These are phyloP conservation scores for Amanita rubescens DNA, from an alignment of 768 basidiomycete genomes.

Conservation along the genomic window DNA sequence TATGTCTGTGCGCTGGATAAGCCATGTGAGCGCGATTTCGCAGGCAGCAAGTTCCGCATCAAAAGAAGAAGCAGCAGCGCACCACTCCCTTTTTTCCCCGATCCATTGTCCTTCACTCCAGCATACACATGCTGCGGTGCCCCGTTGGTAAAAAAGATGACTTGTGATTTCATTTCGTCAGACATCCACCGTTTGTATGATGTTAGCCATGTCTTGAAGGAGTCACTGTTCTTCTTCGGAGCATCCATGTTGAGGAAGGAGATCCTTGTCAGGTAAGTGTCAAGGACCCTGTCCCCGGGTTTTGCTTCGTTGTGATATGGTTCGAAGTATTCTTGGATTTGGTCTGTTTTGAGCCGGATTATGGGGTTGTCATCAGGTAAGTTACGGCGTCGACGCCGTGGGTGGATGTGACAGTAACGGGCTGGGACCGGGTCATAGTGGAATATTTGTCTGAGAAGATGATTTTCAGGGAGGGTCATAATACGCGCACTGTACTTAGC, in stretches of 20 bases:
- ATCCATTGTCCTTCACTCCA: no score
- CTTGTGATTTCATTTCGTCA: no score
- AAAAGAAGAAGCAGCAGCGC: no score
- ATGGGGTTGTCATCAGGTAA: not conserved
- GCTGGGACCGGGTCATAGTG: not conserved
- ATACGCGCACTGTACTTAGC: not conserved
- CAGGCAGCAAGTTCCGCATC: no score
- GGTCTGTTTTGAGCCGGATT: not conserved
- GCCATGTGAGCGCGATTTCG: no score
- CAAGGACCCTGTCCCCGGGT: not conserved
- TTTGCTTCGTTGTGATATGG: not conserved
- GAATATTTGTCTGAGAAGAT: not conserved
- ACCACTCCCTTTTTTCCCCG: no score
- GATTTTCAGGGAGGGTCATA: not conserved
- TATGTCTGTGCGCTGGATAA: no score
- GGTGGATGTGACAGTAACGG: not conserved
- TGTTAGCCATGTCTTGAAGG: not conserved
- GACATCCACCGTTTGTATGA: no score
- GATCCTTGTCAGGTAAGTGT: not conserved
- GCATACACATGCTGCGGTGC: no score
- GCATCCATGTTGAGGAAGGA: not conserved
- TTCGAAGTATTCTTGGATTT: not conserved
- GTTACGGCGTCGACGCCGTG: not conserved
- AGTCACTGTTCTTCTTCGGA: not conserved
- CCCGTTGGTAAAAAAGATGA: no score